Conservation (phyloP, 306 rosid species). For the Gynostemma pentaphyllum region DNA sequence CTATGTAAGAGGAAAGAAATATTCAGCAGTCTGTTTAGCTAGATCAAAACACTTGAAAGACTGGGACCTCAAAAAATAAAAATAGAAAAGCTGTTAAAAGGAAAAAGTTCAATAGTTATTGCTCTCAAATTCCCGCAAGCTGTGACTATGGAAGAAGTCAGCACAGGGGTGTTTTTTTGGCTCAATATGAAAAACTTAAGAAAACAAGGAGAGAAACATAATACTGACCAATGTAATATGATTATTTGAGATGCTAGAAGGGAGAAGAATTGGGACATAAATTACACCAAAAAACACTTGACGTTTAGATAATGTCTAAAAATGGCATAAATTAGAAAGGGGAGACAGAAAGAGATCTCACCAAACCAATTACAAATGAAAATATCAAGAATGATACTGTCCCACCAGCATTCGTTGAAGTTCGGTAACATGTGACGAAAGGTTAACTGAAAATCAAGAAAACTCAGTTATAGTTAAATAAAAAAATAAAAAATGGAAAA, state of each 20-base stretch:
- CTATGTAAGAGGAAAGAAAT: background rate
- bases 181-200: too few relatives aligned
- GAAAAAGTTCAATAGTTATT: background rate
- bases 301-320: background rate
- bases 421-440: conserved; percentile 97
- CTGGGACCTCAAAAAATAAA: background rate
- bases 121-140: background rate
- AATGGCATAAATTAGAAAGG: background rate
- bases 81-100: background rate
- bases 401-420: conserved; percentile 99
- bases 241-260: background rate
- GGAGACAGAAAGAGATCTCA: conserved; percentile 24
- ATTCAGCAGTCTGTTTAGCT: background rate
- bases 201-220: too few relatives aligned
- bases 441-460: conserved; percentile 51
- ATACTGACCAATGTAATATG: background rate
- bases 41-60: background rate
- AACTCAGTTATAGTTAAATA: conserved; percentile 6
- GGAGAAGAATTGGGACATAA: background rate
- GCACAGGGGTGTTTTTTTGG: too few relatives aligned
- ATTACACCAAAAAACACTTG: background rate
- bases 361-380: conserved; percentile 98
- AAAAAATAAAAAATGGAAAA: background rate
- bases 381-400: conserved; percentile 92
- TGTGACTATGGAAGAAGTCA: too few relatives aligned